Evolutionary conservation across 306 rosid species (phyloP).

Genomic region (Malus fusca): DNA sequence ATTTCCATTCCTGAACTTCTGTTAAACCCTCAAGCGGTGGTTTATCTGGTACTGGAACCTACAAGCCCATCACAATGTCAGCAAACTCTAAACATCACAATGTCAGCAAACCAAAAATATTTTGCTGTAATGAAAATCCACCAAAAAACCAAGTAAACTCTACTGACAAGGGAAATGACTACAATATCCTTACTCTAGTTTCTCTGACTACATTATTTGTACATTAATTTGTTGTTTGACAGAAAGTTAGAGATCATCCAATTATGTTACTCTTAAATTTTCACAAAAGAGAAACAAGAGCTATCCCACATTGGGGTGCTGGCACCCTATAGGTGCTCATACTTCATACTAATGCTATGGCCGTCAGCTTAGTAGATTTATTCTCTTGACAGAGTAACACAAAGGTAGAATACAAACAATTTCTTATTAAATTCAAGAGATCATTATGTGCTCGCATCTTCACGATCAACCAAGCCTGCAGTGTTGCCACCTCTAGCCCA

Average conservation of each 20-base stretch:
- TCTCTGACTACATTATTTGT: neutral
- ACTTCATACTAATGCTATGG: too few species aligned
- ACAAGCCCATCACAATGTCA: conserved; percentile 19
- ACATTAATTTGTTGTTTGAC: neutral
- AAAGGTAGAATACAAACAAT: neutral
- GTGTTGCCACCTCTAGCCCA: conserved; percentile 79
- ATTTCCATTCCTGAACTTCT: conserved; percentile 78
- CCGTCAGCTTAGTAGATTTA: too few species aligned
- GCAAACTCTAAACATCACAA: neutral
- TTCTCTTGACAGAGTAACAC: neutral
- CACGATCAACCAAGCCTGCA: conserved; percentile 73
- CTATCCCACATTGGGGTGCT: neutral
- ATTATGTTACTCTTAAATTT: neutral
- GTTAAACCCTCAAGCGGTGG: conserved; percentile 45
- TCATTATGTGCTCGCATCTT: conserved; percentile 48
- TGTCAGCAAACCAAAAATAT: neutral
- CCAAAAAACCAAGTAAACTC: neutral
- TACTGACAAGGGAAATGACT: neutral
- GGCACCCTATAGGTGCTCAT: neutral
- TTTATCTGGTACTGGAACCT: conserved; percentile 82
- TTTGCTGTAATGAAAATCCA: neutral
- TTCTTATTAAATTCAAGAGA: neutral
- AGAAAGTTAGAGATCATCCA: neutral
- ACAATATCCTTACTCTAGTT: neutral
- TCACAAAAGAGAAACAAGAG: neutral